Evolutionary conservation across 2,329 filamentous ascomycete species (phyloP), one percentile per base, ranked within the genome.

Genomic region (Epichloe baconii): DNA sequence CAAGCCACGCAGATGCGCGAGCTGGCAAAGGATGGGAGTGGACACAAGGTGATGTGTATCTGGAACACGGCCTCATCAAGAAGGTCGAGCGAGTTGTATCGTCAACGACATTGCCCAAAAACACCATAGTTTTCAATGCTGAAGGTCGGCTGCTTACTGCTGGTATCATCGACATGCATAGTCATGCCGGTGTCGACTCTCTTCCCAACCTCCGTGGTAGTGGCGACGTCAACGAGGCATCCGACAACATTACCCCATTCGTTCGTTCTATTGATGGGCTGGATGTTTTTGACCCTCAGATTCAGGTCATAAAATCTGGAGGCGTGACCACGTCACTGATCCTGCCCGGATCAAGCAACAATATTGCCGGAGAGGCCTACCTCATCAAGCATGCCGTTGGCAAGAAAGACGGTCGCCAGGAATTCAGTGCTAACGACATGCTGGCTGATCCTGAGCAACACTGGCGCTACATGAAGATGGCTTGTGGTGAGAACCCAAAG

Each of bases 391-490:
- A 82, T 54, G 78, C 82, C 10, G 76, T 84, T 11, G 81, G 81
- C 19, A 72, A 71, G 51, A 58, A 69, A 0, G 76, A 83, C 55
- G 79, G 82, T 3, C 75, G 82, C 21, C 67, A 72, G 15, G 82
- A 86, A 62, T 75, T 82, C 43, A 83, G 80, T 49, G 79, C 77
- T 2, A 66, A 71, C 23, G 78, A 84, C 56, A 73, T 86, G 69
- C 70, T 86, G 10, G 82, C 83, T 1, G 80, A 85, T 48, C 82
- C 82, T 0, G 80, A 83, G 42, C 71, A 72, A 21, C 77, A 70
- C 53, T 83, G 81, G 77, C 73, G 83, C 19, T 86, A 84, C 63
- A 83, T 87, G 73, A 86, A 87, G 68, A 86, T 86, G 82, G 83
- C 83, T 0, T 86, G 82, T 56, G 83, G 83, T 37, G 83, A 86